A percentile compares a stretch with the other conserved stretches of the same genome.
Evolutionary conservation across 352 stramenopile genomes (phyloP).

Genomic region (Phytophthora niederhauseri): DNA sequence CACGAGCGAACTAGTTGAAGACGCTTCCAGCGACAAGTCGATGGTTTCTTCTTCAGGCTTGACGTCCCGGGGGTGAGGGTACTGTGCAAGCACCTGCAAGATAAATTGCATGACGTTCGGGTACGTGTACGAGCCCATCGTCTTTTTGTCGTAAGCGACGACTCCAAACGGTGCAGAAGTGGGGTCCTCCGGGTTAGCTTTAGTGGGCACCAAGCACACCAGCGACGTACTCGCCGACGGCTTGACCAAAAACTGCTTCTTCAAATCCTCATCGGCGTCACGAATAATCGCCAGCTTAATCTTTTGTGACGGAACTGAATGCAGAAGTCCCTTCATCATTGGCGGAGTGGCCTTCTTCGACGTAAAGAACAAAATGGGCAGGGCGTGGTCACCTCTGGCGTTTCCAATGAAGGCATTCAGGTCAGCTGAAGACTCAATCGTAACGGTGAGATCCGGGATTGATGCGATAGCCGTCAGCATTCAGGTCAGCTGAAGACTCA

Average conservation of each 20-base stretch:
- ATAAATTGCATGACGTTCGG: constrained; percentile 75
- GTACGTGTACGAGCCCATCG: constrained; percentile 64
- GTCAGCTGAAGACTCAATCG: constrained; percentile 54
- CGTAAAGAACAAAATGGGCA: constrained; percentile 73
- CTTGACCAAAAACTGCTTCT: constrained; percentile 63
- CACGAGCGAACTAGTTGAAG: constrained; percentile 33
- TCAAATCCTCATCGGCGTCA: constrained; percentile 60
- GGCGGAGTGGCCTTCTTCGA: constrained; percentile 53
- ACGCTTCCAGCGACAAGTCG: constrained; percentile 34
- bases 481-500: constrained; percentile 55
- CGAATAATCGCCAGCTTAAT: constrained; percentile 59
- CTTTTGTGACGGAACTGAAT: constrained; percentile 66
- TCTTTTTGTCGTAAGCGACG: constrained; percentile 73
- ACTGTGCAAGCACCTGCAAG: constrained; percentile 62
- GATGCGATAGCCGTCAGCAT: constrained; percentile 47
- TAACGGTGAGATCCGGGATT: constrained; percentile 53
- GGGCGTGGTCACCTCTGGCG: constrained; percentile 35
- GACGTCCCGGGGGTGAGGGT: constrained; percentile 56
- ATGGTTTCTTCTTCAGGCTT: constrained; percentile 26
- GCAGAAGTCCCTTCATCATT: constrained; percentile 63
- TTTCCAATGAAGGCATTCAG: constrained; percentile 64
- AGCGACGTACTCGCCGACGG: constrained; percentile 45
- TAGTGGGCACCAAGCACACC: constrained; percentile 51
- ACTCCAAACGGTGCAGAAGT: constrained; percentile 59
- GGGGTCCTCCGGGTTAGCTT: constrained; percentile 29